Evolutionary conservation across 441 rosid species (phyloP), one percentile per base, ranked within the genome.

Genomic region (Breynia disticha): DNA sequence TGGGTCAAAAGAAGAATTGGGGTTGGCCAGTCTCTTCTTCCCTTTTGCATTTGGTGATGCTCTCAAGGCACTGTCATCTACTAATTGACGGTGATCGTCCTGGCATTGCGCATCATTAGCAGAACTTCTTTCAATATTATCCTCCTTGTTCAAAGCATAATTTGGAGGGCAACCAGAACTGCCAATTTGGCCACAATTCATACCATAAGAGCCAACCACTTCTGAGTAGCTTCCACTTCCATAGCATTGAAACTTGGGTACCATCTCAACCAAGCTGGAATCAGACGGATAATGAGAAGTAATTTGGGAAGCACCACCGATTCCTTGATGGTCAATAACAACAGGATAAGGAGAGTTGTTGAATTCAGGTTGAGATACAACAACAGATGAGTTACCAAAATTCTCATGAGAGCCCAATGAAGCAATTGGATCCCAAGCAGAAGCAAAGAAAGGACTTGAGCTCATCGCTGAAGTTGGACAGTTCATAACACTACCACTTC

Each of bases 371-470:
- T 70, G 83, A 60, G 83, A 71, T 63, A 76, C 72, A 54, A 77
- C 7, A 28, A 4, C 57, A 15, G 82, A 66, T 57, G 86, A 73
- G 46, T 75, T 71, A 50, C 81, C 83, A 59, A 66, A 69, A 59
- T 54, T 76, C 66, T 69, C 79, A 57, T 59, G 61, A 42, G 60
- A 82, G 59, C 65, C 62, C 45, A 76, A 55, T 15, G 84, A 71
- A 57, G 74, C 80, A 50, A 82, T 64, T 44, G 87, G 79, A 76
- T 86, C 95, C 96, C 96, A 91, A 65, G 78, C 83, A 55, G 96
- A 67, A 72, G 77, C 70, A 71, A 78, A 87, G 78, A 80, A 83
- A 64, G 82, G 67, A 41, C 64, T 66, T 24, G 55, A 50, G 51
- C 28, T 63, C 71, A 69, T 73, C 56, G 67, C 78, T 5, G 78